Percentiles rank a stretch among this genome's conserved stretches.
Evolutionary conservation across 108 stramenopile genomes (phyloP).

Genomic region (Fistulifera solaris): DNA sequence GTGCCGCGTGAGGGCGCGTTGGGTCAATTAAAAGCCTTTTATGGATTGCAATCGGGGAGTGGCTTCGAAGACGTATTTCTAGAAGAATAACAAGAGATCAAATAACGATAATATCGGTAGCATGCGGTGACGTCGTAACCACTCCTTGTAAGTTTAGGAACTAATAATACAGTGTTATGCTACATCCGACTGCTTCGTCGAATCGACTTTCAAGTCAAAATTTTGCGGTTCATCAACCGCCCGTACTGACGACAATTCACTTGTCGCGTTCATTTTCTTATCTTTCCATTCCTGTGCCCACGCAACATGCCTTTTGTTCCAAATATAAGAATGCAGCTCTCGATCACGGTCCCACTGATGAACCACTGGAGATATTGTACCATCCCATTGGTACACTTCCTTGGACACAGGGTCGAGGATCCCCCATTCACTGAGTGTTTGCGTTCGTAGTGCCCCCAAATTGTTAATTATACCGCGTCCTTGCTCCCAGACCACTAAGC

Average conservation of each 20-base stretch:
- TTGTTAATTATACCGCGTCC: conserved; percentile 80
- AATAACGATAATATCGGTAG: neutral
- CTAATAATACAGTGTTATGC: too few relatives aligned
- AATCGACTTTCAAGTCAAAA: too few relatives aligned
- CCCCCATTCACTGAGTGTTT: conserved; percentile 59
- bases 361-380: conserved; percentile 56
- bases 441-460: conserved; percentile 57
- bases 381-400: conserved; percentile 73
- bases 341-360: conserved; percentile 84
- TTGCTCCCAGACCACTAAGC: conserved; percentile 66
- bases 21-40: conserved; percentile 83
- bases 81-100: conserved; percentile 9
- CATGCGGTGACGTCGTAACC: too few relatives aligned
- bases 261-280: neutral
- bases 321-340: conserved; percentile 26
- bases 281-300: conserved; percentile 6
- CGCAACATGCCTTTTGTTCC: neutral
- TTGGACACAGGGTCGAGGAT: conserved; percentile 29
- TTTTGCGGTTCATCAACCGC: too few relatives aligned
- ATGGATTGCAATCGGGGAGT: conserved; percentile 63
- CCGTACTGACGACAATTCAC: neutral
- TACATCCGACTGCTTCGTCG: too few relatives aligned
- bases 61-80: conserved; percentile 72
- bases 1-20: conserved; percentile 23
- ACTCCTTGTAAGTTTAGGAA: too few relatives aligned